Base-by-base conservation (phyloP, 73 alveolate species). In the Stentor roeselii region DNA sequence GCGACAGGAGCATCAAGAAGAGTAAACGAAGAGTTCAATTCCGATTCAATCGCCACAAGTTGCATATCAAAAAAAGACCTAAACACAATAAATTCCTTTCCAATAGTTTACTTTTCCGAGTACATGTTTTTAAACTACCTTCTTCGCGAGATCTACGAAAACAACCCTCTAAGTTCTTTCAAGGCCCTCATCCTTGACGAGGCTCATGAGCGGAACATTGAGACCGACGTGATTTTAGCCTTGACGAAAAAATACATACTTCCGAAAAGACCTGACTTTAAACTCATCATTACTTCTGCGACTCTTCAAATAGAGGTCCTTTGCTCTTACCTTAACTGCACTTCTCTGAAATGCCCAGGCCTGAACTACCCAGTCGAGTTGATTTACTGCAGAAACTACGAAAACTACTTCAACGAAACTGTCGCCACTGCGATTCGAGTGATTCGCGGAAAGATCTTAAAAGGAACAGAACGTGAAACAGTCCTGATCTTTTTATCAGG, bases 131-230 rank as follows among this genome's bases (percentile, higher is more conserved):
- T 97, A 96, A 89, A 86, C 93, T 36, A 95, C 99, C 93, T 98
- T 4, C 90, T 98, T 78, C 93, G 99, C 82, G 99, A 98, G 91
- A 96, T 98, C 59, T 89, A 97, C 76, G 78, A 95, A 3, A 99
- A 98, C 61, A 85, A 91, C 3, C 37, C 38, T 59, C 86, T 95
- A 59, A 34, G 89, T 0, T 82, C 84, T 78, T 98, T 96, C 88
- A 90, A 99, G 36, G 99, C 94, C 30, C 89, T 98, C 61, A 97
- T 98, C 95, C 90, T 98, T 78, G 99, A 98, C 89, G 99, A 98
- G 78, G 99, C 99, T 3, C 99, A 98, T 87, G 99, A 98, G 92
- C 86, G 99, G 86, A 93, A 97, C n/a, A 95, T 98, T 59, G 92
- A 97, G 82, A 97, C 99, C 27, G 99, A 98, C 94, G 99, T 98